Base-by-base conservation (phyloP, 306 rosid species). In the Cucurbita maxima region DNA sequence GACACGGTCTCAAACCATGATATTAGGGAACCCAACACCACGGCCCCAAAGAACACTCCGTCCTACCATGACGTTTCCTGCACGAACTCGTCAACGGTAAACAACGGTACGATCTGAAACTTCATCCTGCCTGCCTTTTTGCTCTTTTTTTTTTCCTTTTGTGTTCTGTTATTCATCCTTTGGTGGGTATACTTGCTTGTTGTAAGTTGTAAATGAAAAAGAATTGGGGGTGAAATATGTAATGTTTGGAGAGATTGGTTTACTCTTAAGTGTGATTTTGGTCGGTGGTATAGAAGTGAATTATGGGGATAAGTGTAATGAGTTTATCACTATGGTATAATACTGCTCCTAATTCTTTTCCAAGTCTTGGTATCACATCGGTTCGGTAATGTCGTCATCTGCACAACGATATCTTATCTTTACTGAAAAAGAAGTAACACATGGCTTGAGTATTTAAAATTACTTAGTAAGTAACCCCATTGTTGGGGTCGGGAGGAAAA, bases 101-200 rank as follows among this genome's bases (percentile, higher is more conserved):
- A 12, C 63, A 64, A 43, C 16, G 8, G 73, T 18, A 37, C 13
- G 20, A 52, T 55, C 58, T 4, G 45, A 22, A 69, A 14, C 74
- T 69, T 47, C 45, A 50, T 14, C 74, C 18, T 48, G 43, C 74
- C 45, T 69, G 58, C 45, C 58, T n/a, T 38, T 41, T 47, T 48
- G 11, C 36, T 11, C 0, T 8, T 48, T 36, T 18, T 10, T 3
- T 16, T 41, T 22, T 48, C 2, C 34, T 5, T n/a, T 8, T 47
- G 3, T 22, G 4, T 25, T 3, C 5, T 44, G 53, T 7, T 16
- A 10, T 68, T 20, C 40, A 43, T 43, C 56, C 34, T 70, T 71
- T 71, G 75, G 75, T 52, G 44, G 75, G 64, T 72, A 72, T 72
- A 72, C 52, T 72, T 72, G 52, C 76, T 72, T 72, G 38, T 72